Evolutionary conservation across 2,329 filamentous ascomycete genomes (phyloP).

Genomic region (Colletotrichum sp.): DNA sequence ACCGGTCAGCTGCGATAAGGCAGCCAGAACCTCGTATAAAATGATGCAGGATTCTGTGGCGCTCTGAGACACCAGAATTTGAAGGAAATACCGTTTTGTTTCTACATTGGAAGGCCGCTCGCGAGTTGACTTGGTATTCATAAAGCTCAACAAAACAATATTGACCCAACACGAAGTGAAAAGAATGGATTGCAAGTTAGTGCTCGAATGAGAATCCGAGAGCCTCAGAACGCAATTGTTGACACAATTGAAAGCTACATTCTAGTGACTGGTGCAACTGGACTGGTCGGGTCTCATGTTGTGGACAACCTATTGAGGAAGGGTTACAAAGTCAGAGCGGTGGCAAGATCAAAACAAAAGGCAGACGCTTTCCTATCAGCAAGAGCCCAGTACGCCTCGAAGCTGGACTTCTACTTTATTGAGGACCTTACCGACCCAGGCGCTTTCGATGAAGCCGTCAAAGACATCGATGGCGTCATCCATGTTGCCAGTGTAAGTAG

Average conservation of each 20-base stretch:
- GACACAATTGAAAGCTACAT: neutral
- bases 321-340: neutral
- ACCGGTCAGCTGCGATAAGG: neutral
- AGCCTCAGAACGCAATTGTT: neutral
- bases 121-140: neutral
- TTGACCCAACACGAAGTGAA: neutral
- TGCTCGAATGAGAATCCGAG: neutral
- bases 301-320: neutral
- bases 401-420: neutral
- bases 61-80: neutral
- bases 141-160: neutral
- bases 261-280: slow-evolving; percentile 29
- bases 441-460: neutral
- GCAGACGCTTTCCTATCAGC: neutral
- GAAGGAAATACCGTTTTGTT: neutral
- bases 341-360: neutral
- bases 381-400: neutral
- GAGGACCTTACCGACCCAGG: neutral
- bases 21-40: neutral
- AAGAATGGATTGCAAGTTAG: neutral
- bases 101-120: fast-evolving
- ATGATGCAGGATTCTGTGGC: neutral
- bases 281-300: slow-evolving; percentile 26
- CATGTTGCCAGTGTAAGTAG: neutral
- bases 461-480: neutral